Evolutionary conservation across 1,284 basidiomycete species (phyloP).

Genomic region (Vanrija pseudolonga): DNA sequence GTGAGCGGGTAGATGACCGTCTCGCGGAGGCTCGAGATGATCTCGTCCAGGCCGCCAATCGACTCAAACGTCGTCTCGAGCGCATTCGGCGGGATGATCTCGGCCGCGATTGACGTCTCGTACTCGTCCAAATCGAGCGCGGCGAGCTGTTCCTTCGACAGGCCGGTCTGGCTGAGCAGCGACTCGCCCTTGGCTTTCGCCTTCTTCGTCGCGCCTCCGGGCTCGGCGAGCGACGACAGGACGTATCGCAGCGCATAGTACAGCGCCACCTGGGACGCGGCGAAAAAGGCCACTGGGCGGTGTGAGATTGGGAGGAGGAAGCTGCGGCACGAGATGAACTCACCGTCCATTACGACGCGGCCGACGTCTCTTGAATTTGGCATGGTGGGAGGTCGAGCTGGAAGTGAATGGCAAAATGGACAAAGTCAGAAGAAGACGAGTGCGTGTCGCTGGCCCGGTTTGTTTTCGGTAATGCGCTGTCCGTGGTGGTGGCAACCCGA

Average conservation of each 20-base stretch:
- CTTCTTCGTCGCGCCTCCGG: conserved; percentile 35
- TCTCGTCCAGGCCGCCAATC: conserved; percentile 90
- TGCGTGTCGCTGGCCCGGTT: background rate
- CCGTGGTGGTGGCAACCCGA: no score
- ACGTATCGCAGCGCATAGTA: conserved; percentile 49
- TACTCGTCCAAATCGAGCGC: conserved; percentile 55
- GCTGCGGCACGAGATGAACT: no score
- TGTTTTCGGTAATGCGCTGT: background rate
- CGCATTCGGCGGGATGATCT: conserved; percentile 53
- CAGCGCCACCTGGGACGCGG: conserved; percentile 55
- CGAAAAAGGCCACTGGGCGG: conserved; percentile 57
- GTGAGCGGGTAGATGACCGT: conserved; percentile 94
- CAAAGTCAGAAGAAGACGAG: background rate
- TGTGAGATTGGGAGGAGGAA: background rate
- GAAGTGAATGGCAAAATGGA: background rate
- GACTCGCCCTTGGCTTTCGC: conserved; percentile 42
- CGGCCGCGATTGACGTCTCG: conserved; percentile 55
- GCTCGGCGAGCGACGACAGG: conserved; percentile 40
- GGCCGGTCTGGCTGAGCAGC: conserved; percentile 39
- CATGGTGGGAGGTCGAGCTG: conserved; percentile 11
- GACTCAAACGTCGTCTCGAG: conserved; percentile 53
- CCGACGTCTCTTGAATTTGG: conserved; percentile 39
- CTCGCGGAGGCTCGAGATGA: conserved; percentile 86
- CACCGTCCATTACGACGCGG: conserved; percentile 51
- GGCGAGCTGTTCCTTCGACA: conserved; percentile 48